phyloP scores from a whole-genome alignment of 2,329 filamentous ascomycete species.

The Myriosclerotinia scirpicola region DNA sequence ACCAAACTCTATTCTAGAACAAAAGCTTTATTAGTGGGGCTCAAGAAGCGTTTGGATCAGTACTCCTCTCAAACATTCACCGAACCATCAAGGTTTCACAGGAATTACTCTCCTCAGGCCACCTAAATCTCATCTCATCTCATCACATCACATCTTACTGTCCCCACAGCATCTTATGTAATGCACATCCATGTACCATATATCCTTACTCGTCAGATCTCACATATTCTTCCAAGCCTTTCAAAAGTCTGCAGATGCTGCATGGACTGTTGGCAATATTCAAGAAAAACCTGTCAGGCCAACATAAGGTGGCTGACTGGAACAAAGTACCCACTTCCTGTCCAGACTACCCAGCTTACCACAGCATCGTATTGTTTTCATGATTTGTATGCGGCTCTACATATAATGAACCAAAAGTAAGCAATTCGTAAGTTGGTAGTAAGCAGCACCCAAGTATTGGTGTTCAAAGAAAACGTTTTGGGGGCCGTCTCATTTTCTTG shows the following conservation, averaged over 20 bases:
- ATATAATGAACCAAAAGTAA: no score
- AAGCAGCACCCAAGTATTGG: no score
- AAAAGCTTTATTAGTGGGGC: not conserved
- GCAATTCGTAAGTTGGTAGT: no score
- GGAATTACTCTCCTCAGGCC: not conserved
- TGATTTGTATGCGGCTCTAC: no score
- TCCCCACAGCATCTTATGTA: constrained; percentile 19
- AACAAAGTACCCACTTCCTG: not conserved
- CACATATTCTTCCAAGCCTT: not conserved
- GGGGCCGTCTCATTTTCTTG: no score
- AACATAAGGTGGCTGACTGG: constrained; percentile 16
- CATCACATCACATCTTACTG: constrained; percentile 12
- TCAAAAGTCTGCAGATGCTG: not conserved
- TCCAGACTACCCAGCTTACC: no score
- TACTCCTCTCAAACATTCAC: not conserved
- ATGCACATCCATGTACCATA: not conserved
- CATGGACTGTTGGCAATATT: not conserved
- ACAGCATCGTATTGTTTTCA: no score
- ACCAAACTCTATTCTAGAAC: not conserved
- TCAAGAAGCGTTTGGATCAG: not conserved
- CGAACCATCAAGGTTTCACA: not conserved
- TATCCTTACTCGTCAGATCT: not conserved
- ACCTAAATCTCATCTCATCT: constrained; percentile 17
- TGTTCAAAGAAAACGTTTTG: no score
- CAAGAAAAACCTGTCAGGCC: not conserved